Evolutionary conservation across 768 basidiomycete species (phyloP), one percentile per base, ranked within the genome.

Genomic region (Gloeostereum incarnatum): DNA sequence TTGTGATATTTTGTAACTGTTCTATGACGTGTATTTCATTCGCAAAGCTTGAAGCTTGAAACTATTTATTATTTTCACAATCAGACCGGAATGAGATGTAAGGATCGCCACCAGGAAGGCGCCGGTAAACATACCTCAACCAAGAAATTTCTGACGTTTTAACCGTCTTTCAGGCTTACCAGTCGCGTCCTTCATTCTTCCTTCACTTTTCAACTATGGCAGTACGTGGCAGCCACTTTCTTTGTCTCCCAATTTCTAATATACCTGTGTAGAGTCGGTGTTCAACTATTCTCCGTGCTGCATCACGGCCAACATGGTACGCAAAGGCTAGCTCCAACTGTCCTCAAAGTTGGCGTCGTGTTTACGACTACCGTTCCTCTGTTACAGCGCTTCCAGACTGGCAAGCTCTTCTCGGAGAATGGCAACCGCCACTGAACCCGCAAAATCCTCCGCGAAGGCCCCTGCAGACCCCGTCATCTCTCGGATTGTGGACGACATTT

Each of bases 401-500:
- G 47, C 60, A 25, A 53, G 50, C 45, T 59, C 61, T 13, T 63
- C 68, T 49, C 66, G 81, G 67, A 74, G 68, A 59, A 58, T 81
- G 36, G 68, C 76, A 19, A 73, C 80, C 7, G 67, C 76, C 14
- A 57, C 66, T 0, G 66, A 65, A 33, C 47, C 69, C 6, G 46
- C 73, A 0, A 52, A 72, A 18, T 61, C 71, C 3, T 54, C 66
- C 3, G 45, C 56, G 4, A 52, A 55, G 17, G 45, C 51, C 13
- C 57, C 69, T 11, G 55, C 62, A 17, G 78, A 91, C 56, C 75
- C 88, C 16, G 76, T 70, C 49, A 71, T 99, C 47, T 66, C 63
- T 35, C 75, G 75, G 43, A 83, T 99, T 52, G 96, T 99, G 19
- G 90, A 98, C 56, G 83, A 90, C 57, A 97, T 99, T 49, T 87